Evolutionary conservation across 805 yeast species (phyloP).

Genomic region (Zygotorulaspora danielsina): DNA sequence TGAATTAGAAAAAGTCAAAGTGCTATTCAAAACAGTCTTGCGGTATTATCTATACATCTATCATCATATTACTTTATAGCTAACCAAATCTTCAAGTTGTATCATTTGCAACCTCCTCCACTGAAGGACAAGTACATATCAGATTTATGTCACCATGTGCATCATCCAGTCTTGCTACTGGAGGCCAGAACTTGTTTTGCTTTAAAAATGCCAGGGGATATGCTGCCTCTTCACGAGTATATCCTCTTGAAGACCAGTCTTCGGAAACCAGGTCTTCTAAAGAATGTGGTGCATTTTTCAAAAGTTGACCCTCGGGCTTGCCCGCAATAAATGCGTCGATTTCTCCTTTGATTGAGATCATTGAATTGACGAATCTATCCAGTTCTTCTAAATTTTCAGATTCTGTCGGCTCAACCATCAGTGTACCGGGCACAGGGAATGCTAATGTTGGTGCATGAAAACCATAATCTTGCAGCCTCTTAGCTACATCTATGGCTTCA

Average conservation of each 20-base stretch:
- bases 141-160: constrained; percentile 90
- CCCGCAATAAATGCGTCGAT: constrained; percentile 68
- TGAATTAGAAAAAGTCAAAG: too few relatives aligned
- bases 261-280: constrained; percentile 67
- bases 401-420: constrained; percentile 98
- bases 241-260: constrained; percentile 82
- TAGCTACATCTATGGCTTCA: constrained; percentile 95
- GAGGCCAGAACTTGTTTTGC: constrained; percentile 87
- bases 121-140: constrained; percentile 89
- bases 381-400: constrained; percentile 84
- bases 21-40: too few relatives aligned
- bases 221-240: constrained; percentile 89
- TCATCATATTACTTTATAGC: too few relatives aligned
- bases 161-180: constrained; percentile 89
- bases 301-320: constrained; percentile 59
- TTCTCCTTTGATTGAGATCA: constrained; percentile 78
- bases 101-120: constrained; percentile 59
- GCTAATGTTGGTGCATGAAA: constrained; percentile 99
- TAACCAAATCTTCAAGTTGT: background rate
- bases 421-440: constrained; percentile 95
- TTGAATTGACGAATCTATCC: constrained; percentile 83
- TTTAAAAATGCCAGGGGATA: constrained; percentile 78
- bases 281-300: constrained; percentile 92
- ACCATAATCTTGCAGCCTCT: constrained; percentile 95
- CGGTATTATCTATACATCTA: too few relatives aligned